Conservation (phyloP, 345 rosid species). For the Capsella bursapastoris region DNA sequence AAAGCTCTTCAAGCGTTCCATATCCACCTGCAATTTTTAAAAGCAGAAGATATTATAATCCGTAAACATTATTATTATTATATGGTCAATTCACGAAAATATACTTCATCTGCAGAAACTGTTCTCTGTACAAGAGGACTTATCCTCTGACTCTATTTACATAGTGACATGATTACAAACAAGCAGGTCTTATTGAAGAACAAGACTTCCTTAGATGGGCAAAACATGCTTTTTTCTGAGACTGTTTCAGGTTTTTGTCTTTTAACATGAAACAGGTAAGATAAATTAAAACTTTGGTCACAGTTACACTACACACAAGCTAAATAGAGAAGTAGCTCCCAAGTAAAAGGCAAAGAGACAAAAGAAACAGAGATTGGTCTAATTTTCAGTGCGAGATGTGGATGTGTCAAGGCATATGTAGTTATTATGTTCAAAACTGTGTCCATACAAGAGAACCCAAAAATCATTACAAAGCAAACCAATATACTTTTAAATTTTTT, state of each 20-base stretch:
- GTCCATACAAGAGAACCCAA: slow-evolving; percentile 37
- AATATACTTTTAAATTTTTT: neutral
- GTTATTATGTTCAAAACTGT: slow-evolving; percentile 9
- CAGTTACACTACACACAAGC: slow-evolving; percentile 30
- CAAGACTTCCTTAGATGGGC: slow-evolving; percentile 32
- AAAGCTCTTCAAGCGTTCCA: slow-evolving; percentile 59
- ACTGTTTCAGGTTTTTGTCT: slow-evolving; percentile 42
- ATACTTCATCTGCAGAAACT: slow-evolving; percentile 26
- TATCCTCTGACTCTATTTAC: slow-evolving; percentile 27
- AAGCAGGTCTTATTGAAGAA: slow-evolving; percentile 24
- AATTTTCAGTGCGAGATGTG: slow-evolving; percentile 80
- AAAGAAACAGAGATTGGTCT: slow-evolving; percentile 47
- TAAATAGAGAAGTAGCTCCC: slow-evolving; percentile 22
- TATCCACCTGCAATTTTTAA: slow-evolving; percentile 49
- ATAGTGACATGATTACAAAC: slow-evolving; percentile 27
- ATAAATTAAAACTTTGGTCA: slow-evolving; percentile 28
- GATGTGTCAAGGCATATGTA: slow-evolving; percentile 60
- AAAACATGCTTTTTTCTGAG: slow-evolving; percentile 38
- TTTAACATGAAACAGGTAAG: slow-evolving; percentile 37
- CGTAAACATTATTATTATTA: neutral
- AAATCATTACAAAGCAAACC: slow-evolving; percentile 24
- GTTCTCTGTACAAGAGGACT: slow-evolving; percentile 18
- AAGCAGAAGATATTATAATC: slow-evolving; percentile 8
- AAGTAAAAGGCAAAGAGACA: slow-evolving; percentile 34
- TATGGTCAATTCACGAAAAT: slow-evolving; percentile 16